Conservation (phyloP, 345 rosid species). For the Salix purpurea region DNA sequence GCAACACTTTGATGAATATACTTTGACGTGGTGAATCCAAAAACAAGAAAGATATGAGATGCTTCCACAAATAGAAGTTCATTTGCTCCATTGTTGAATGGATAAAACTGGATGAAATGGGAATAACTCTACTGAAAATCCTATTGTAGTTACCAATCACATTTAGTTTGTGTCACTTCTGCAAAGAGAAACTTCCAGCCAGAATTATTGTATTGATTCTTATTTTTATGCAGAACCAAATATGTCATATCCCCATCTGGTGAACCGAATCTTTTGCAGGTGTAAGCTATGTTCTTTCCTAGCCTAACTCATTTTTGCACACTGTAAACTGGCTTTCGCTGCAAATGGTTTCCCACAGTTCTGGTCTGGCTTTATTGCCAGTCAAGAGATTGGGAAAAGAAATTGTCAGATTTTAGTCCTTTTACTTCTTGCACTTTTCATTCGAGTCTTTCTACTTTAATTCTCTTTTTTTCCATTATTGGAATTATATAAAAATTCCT, state of each 20-base stretch:
- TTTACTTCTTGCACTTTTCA: not conserved
- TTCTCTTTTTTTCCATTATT: not conserved
- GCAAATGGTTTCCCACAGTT: not conserved
- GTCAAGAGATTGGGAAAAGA: not conserved
- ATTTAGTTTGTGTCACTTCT: not conserved
- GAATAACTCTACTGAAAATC: not conserved
- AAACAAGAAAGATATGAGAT: not conserved
- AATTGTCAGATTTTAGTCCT: not conserved
- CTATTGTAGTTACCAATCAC: not conserved
- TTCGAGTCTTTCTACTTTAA: not conserved
- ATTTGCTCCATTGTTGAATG: not conserved
- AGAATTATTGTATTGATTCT: not conserved
- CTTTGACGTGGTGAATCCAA: not conserved
- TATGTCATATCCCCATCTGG: not conserved
- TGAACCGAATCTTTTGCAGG: not conserved
- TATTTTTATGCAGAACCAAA: not conserved
- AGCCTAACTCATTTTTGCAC: not conserved
- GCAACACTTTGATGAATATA: not conserved
- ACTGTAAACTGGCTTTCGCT: not conserved
- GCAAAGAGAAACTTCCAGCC: not conserved
- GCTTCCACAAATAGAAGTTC: not conserved
- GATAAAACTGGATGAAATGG: not conserved
- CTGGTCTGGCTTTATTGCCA: not conserved
- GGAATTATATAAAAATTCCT: not conserved
- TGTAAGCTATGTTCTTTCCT: not conserved